Base-by-base conservation (phyloP, 768 basidiomycete species). In the Tulasnella sp. region DNA sequence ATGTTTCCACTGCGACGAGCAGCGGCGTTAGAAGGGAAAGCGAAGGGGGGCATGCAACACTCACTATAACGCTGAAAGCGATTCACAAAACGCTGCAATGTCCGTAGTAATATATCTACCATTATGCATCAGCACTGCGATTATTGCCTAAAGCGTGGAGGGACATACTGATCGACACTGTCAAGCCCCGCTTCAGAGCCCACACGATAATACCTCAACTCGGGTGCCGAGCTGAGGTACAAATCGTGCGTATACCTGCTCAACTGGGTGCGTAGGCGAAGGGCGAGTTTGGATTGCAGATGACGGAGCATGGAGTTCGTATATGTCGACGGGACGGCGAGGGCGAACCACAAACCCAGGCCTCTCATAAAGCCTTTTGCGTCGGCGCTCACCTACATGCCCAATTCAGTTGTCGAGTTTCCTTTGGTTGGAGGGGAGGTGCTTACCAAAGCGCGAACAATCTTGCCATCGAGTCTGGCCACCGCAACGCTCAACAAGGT, bases 251-350 rank as follows among this genome's bases (percentile, higher is more conserved):
- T 82, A 68, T 96, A 97, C 27, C 88, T 81, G 0, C 91, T 92
- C 23, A 97, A 73, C 9, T 88, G 81, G 0, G 89, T 92, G 31
- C 93, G 77, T 61, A 97, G 76, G 2, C 81, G 76, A 2, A 94
- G 75, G 0, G 90, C 81, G 2, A 98, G 77, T 54, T 86, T 87
- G 3, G 84, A 79, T 69, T 97, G 92, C 1, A 97, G 74, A 66
- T 91, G 85, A 4, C 85, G 83, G 59, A 96, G 89, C 88, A 97
- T 91, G 1, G 88, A 83, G 66, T 98, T 98, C 0, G 94, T 98
- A 67, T 91, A 92, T 19, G 90, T 91, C 65, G 87, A 90, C 0
- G 94, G 94, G 23, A 98, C 75, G 1, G 92, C 90, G 8, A 98
- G 75, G 8, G 81, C 72, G 65, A 93, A 96, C 94, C 94, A 98